Evolutionary conservation across 2,329 filamentous ascomycete genomes (phyloP), one percentile per base, ranked within the genome.

Genomic region (Aureobasidium sp.): DNA sequence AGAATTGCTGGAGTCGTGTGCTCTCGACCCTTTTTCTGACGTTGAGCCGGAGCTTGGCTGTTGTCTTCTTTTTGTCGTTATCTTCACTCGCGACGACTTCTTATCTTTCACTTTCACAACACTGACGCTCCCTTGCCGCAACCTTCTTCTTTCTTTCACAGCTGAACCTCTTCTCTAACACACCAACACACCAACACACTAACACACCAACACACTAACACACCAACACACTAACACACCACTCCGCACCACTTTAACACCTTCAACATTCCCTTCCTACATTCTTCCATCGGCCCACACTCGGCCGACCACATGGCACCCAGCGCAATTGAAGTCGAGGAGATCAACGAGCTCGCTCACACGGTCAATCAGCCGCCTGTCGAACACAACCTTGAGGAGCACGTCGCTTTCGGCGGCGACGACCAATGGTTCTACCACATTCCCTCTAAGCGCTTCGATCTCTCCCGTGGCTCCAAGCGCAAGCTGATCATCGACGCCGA

Each of bases 381-480:
- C 56, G 60, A 64, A 37, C 62, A 63, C 57, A 66, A 63, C 59
- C 63, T 63, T 44, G 67, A 67, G n/a, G 68, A 69, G 24, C 66
- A 69, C 25, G 68, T 71, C 48, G 62, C 68, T 4, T 72, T 72
- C 52, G 62, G 69, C 54, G 68, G 66, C 39, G 61, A 70, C 55
- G 66, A 71, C 47, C 66, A 69, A 65, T 72, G 69, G 69, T 65
- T 68, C 58, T 72, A 70, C 57, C 63, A 67, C 42, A 67, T 68
- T 8, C 60, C 65, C 21, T 68, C 68, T 51, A 69, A 65, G 49
- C 69, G 68, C 54, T 72, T 72, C 64, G 70, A 72, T 53, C 62
- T 72, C 16, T 69, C 68, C 16, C 64, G 70, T 25, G 67, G 68
- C 40, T 65, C 65, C 35, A 56, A 61, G 53, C 63, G 61, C 47